A percentile compares a stretch with the other conserved stretches of the same genome.
Conservation (phyloP, 768 basidiomycete genomes). For the Peribolospora baueri region DNA sequence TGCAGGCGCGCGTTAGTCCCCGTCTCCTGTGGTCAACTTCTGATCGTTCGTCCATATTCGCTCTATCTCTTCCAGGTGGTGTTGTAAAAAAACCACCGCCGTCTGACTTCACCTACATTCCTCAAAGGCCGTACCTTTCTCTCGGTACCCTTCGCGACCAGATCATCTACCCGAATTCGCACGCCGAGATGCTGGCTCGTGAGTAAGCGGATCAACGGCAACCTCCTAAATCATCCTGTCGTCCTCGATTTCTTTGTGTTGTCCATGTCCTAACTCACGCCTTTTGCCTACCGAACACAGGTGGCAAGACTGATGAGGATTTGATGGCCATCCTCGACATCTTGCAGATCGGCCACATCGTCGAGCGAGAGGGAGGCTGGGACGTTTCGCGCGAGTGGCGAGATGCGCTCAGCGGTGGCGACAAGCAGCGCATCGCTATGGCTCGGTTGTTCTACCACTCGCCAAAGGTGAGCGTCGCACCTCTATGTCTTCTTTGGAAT, state of each 20-base stretch:
- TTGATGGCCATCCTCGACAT: slow-evolving; percentile 43
- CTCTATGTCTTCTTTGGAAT: not conserved
- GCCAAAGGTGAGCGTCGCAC: slow-evolving; percentile 39
- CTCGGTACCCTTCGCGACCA: slow-evolving; percentile 85
- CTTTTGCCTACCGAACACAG: slow-evolving; percentile 17
- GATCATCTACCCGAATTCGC: slow-evolving; percentile 75
- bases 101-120: slow-evolving; percentile 74
- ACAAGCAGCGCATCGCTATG: slow-evolving; percentile 94
- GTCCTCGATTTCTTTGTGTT: not conserved
- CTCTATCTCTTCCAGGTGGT: slow-evolving; percentile 25
- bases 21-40: not conserved
- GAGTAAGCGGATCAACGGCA: slow-evolving; percentile 17
- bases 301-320: slow-evolving; percentile 48
- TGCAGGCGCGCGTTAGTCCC: not conserved
- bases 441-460: slow-evolving; percentile 83
- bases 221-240: not conserved
- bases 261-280: not conserved
- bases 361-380: slow-evolving; percentile 94
- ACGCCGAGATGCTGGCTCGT: slow-evolving; percentile 53
- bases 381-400: slow-evolving; percentile 73
- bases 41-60: not conserved
- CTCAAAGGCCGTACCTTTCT: slow-evolving; percentile 85
- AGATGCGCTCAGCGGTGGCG: slow-evolving; percentile 75
- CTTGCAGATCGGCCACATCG: slow-evolving; percentile 63
- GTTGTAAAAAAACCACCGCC: slow-evolving; percentile 71